Base-by-base conservation (phyloP, 495 filamentous ascomycete species). In the Daldinia loculata region DNA sequence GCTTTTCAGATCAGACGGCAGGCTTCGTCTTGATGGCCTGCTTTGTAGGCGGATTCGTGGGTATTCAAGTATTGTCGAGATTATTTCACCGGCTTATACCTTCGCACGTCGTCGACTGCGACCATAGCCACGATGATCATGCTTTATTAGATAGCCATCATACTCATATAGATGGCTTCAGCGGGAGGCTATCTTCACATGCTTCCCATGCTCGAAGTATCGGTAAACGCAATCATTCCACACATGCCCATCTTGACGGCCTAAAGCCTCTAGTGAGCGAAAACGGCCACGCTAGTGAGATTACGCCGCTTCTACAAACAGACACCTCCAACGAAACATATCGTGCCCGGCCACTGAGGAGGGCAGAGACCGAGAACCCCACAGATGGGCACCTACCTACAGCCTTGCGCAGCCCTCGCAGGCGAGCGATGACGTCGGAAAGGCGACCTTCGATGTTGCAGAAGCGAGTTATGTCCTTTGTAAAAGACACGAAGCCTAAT, bases 21-120 rank as follows among this genome's bases (percentile, higher is more conserved):
- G 89, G 90, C 14, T 94, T 90, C 75, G 80, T 85, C 2, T 82
- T 95, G 58, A 93, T 95, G 71, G 88, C 81, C 24, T 91, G 89
- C 66, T 99, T 98, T 74, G 79, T 95, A 4, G 86, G 79, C 12
- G 95, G 95, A 22, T 94, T 97, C 52, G 76, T 97, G 17, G 90
- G 93, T 3, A 97, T 99, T 55, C 91, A 93, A 63, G 69, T 93
- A 52, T 68, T 97, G 22, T 97, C 95, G 2, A 86, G 89, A 22
- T 76, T 96, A 14, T 76, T 98, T 26, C 95, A 99, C 77, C 88
- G 84, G 26, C 90, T 89, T 74, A 89, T 98, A 52, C 95, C 96
- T 0, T 95, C 93, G n/a, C 91, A 95, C 74, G 89, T 97, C 24
- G 95, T 98, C 61, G 93, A 93, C 77, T 99, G 95, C 79, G 91